Conservation (phyloP, 1,139 yeast species). For the Wickerhamiella pararugosa region DNA sequence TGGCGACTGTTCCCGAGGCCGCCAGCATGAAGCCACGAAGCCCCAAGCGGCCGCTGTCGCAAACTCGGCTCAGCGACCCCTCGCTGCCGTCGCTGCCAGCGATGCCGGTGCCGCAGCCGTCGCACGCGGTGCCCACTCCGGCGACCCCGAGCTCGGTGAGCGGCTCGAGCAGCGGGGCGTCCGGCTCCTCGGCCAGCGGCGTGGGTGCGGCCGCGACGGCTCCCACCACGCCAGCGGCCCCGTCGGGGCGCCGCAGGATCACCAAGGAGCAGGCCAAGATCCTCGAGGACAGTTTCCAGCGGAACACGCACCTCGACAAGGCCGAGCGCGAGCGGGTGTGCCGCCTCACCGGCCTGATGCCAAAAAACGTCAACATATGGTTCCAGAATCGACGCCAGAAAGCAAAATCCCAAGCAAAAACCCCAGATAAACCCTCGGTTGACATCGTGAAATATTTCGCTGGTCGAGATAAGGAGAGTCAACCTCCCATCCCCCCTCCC, state of each 20-base stretch:
- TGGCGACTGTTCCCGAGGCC: too few relatives aligned
- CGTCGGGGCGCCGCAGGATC: conserved; percentile 11
- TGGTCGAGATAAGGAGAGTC: neutral
- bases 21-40: too few relatives aligned
- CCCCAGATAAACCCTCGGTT: neutral
- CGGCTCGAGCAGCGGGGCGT: neutral
- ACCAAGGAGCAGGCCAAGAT: conserved; percentile 13
- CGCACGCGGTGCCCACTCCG: neutral
- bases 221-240: neutral
- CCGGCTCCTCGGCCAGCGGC: too few relatives aligned
- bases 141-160: neutral
- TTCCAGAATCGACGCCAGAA: conserved; percentile 17
- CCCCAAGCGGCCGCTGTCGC: too few relatives aligned
- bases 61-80: too few relatives aligned
- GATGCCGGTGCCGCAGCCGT: neutral
- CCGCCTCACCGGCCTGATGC: conserved; percentile 11
- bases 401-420: conserved; percentile 5
- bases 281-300: conserved; percentile 13
- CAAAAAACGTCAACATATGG: conserved; percentile 17
- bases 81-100: neutral
- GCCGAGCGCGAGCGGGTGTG: conserved; percentile 15
- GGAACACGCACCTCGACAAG: conserved; percentile 15
- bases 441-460: conserved; percentile 2
- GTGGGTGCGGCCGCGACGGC: neutral
- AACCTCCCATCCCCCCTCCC: too few relatives aligned